Evolutionary conservation across 2,329 filamentous ascomycete species (phyloP).

Genomic region (Colletotrichum ledebouriae): DNA sequence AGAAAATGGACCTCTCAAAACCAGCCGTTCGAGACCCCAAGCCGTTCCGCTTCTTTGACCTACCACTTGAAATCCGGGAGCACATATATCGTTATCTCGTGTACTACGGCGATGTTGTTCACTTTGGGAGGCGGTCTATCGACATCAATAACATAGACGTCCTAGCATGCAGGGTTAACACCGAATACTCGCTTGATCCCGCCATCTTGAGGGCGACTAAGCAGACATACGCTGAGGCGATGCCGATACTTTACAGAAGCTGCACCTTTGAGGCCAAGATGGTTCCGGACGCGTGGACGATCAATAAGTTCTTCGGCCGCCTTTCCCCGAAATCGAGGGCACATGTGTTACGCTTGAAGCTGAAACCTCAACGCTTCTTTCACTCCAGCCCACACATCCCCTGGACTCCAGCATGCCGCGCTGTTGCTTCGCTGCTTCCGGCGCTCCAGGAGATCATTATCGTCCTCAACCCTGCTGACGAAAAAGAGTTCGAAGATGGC

Average conservation of each 20-base stretch:
- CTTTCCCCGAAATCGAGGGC: neutral
- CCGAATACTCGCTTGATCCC: neutral
- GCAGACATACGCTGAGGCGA: constrained; percentile 8
- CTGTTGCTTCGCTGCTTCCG: neutral
- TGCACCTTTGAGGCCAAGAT: constrained; percentile 4
- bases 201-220: constrained; percentile 1
- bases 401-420: neutral
- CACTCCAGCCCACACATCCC: neutral
- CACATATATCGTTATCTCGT: constrained; percentile 1
- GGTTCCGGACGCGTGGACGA: neutral
- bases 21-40: neutral
- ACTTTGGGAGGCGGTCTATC: no score
- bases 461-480: neutral
- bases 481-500: neutral
- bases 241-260: constrained; percentile 3
- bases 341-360: neutral
- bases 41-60: neutral
- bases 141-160: no score
- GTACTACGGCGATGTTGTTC: neutral
- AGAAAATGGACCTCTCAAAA: no score
- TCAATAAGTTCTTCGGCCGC: neutral
- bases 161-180: no score
- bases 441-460: constrained; percentile 2
- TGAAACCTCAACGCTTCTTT: neutral
- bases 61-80: neutral